These are phyloP conservation scores for Aspergillus sp. DNA, from an alignment of 2,329 filamentous ascomycete species.

Conservation along the genomic window DNA sequence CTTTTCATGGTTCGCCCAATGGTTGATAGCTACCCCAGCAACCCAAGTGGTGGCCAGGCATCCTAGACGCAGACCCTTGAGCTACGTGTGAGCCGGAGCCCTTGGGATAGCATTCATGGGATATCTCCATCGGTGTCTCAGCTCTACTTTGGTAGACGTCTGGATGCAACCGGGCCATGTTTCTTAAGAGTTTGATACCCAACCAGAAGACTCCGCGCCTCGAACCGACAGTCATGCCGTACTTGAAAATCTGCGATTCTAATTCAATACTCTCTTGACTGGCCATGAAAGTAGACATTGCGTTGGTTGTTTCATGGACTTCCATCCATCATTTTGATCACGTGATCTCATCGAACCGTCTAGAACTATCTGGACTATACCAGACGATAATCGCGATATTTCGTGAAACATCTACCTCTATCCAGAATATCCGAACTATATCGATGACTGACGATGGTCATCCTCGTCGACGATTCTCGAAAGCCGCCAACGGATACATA, in stretches of 20 bases:
- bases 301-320: not conserved
- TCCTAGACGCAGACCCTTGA: not conserved
- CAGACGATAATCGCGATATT: slow-evolving; percentile 3
- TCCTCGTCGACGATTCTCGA: slow-evolving; percentile 16
- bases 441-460: not conserved
- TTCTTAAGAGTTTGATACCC: not conserved
- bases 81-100: not conserved
- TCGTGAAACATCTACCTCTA: slow-evolving; percentile 7
- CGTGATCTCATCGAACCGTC: slow-evolving; percentile 25
- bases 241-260: not conserved
- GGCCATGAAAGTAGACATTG: not conserved
- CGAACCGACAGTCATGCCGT: not conserved
- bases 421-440: not conserved
- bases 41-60: not conserved
- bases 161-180: not conserved
- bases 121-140: not conserved
- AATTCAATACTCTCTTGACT: not conserved
- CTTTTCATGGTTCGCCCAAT: not conserved
- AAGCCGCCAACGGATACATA: slow-evolving; percentile 19
- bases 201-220: not conserved
- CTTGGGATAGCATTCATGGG: not conserved
- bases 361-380: slow-evolving; percentile 20
- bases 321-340: slow-evolving; percentile 5
- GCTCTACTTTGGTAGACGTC: not conserved
- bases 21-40: not conserved